These are phyloP conservation scores for Trichoderma virens DNA, from an alignment of 495 filamentous ascomycete species.

Conservation along the genomic window DNA sequence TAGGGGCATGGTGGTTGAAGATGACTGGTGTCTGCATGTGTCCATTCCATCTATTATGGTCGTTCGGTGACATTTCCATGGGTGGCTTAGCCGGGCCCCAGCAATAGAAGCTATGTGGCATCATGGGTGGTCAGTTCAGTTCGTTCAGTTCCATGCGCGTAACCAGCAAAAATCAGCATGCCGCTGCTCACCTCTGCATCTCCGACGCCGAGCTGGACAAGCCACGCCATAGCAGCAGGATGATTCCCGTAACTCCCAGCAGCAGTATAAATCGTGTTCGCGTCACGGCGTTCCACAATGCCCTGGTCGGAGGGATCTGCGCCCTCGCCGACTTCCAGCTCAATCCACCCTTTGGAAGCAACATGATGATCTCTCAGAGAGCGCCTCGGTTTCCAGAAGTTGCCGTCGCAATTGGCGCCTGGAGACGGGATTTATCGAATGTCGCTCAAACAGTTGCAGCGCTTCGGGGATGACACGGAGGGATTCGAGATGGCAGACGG, in stretches of 20 bases:
- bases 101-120: conserved; percentile 75
- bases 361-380: conserved; percentile 31
- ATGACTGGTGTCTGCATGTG: conserved; percentile 87
- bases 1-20: conserved; percentile 87
- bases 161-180: neutral
- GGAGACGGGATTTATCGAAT: neutral
- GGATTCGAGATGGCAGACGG: neutral
- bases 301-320: conserved; percentile 73
- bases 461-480: neutral
- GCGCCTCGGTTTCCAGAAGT: conserved; percentile 19
- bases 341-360: conserved; percentile 81
- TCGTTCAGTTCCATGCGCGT: neutral
- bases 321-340: conserved; percentile 87
- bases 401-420: neutral
- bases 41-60: conserved; percentile 79
- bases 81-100: conserved; percentile 89
- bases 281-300: conserved; percentile 67
- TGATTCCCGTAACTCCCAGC: conserved; percentile 59
- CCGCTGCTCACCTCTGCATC: conserved; percentile 73
- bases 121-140: neutral
- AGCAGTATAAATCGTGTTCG: conserved; percentile 73
- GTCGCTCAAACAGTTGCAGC: conserved; percentile 13
- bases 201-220: conserved; percentile 73
- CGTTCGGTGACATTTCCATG: conserved; percentile 87
- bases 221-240: conserved; percentile 86